Conservation (phyloP, 441 rosid species). For the Breynia disticha region DNA sequence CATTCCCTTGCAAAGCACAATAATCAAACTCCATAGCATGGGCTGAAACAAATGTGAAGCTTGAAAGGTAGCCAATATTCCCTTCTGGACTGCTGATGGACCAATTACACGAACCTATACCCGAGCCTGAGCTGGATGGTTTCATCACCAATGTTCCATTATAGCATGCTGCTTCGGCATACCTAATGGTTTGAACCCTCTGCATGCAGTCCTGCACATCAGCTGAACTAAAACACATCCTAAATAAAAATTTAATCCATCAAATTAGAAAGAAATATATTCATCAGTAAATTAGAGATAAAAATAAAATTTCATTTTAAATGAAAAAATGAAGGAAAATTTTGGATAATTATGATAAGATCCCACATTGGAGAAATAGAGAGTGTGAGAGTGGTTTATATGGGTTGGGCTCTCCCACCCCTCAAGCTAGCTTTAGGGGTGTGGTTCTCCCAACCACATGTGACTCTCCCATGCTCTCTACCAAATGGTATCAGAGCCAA, state of each 20-base stretch:
- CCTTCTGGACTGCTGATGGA: conserved; percentile 43
- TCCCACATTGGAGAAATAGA: no score
- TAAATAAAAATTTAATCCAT: neutral
- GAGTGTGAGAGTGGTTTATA: no score
- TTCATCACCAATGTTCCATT: conserved; percentile 54
- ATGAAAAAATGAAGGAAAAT: no score
- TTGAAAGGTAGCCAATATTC: conserved; percentile 42
- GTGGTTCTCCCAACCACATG: no score
- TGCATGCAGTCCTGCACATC: conserved; percentile 54
- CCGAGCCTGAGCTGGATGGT: conserved; percentile 75
- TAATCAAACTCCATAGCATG: conserved; percentile 58
- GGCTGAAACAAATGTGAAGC: conserved; percentile 45
- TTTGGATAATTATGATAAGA: no score
- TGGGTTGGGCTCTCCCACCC: no score
- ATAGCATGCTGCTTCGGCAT: conserved; percentile 70
- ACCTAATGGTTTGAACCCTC: conserved; percentile 54
- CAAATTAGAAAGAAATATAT: no score
- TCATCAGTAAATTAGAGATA: no score
- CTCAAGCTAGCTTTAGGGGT: no score
- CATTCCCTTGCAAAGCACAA: conserved; percentile 38
- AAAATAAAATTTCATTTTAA: no score
- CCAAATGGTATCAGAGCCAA: no score
- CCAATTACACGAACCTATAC: conserved; percentile 86
- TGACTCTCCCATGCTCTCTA: no score
- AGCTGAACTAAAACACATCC: conserved; percentile 38